Evolutionary conservation across 495 filamentous ascomycete species (phyloP), one percentile per base, ranked within the genome.

Genomic region (Astrocystis sublimbata): DNA sequence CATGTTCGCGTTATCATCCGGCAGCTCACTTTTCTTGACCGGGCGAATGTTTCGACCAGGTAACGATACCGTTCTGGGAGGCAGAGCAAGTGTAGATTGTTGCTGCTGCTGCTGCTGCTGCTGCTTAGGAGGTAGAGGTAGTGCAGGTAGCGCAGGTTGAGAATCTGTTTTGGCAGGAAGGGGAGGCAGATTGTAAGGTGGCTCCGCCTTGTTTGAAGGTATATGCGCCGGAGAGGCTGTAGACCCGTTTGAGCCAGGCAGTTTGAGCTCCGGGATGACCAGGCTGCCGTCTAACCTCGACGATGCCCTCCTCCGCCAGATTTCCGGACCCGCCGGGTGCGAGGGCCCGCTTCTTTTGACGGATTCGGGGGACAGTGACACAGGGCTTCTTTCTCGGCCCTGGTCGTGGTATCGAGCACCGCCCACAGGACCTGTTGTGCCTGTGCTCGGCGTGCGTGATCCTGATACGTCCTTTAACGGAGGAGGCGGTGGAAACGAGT

Each of bases 261-360:
- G 64, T 58, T 75, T 79, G 55, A 82, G 78, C 40, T 76, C 75
- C 1, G 77, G 68, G 13, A 81, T 70, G 19, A 73, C 71, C 24
- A 78, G 50, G 57, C 64, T 75, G 36, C 69, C 69, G 40, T 82
- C 78, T 45, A 65, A 68, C 64, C 71, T 79, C 10, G 75, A 63
- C 23, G 79, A 81, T 60, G 77, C 71, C n/a, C 79, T 72, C 17
- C 69, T 38, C 36, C 74, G 71, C 78, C 78, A 80, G 43, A 82
- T 74, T 50, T 79, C 70, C 13, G 66, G 73, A 30, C 72, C 67
- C n/a, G 45, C 35, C 24, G n/a, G n/a, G n/a, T 65, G 73, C 8
- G 79, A 73, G 30, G 74, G 73, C 31, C 58, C 60, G 50, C 61
- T 63, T 42, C 60, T 61, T 36, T 24, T 45, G 17, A 61, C 12